phyloP scores from a whole-genome alignment of 2,329 filamentous ascomycete genomes.

The Fusarium continuum region DNA sequence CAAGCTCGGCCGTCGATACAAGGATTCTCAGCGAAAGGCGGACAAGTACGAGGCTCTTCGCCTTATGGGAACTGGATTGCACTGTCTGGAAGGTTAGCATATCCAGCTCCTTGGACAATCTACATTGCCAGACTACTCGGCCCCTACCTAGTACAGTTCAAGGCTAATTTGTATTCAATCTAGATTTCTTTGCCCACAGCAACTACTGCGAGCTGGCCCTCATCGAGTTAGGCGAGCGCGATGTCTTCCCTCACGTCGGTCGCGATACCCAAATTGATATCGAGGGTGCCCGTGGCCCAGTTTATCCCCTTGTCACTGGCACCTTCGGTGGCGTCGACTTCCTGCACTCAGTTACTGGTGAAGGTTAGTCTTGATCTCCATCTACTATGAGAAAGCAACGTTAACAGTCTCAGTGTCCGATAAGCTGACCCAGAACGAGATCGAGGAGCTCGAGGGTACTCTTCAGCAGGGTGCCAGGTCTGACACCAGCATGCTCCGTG shows the following conservation, averaged over 20 bases:
- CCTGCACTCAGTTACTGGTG: slow-evolving; percentile 82
- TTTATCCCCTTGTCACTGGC: slow-evolving; percentile 87
- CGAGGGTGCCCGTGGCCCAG: slow-evolving; percentile 68
- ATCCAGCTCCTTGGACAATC: neutral
- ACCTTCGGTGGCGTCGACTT: slow-evolving; percentile 97
- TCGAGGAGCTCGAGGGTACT: slow-evolving; percentile 87
- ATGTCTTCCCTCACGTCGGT: slow-evolving; percentile 89
- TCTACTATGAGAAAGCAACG: neutral
- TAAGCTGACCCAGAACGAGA: slow-evolving; percentile 90
- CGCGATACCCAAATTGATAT: slow-evolving; percentile 75
- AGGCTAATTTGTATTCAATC: slow-evolving; percentile 12
- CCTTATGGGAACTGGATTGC: slow-evolving; percentile 84
- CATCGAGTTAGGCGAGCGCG: slow-evolving; percentile 82
- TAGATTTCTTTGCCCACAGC: slow-evolving; percentile 90
- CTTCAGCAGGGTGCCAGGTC: slow-evolving; percentile 71
- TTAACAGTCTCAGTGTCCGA: slow-evolving; percentile 71
- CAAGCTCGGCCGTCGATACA: slow-evolving; percentile 80
- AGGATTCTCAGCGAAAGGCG: slow-evolving; percentile 62
- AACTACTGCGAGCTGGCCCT: slow-evolving; percentile 91
- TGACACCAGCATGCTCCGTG: slow-evolving; percentile 79
- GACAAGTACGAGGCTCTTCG: slow-evolving; percentile 89
- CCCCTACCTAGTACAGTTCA: neutral
- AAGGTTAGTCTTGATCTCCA: slow-evolving; percentile 53
- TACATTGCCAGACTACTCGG: neutral
- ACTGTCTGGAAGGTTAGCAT: slow-evolving; percentile 79